Base-by-base conservation (phyloP, 2,329 filamentous ascomycete species). In the Fusarium beomiforme region DNA sequence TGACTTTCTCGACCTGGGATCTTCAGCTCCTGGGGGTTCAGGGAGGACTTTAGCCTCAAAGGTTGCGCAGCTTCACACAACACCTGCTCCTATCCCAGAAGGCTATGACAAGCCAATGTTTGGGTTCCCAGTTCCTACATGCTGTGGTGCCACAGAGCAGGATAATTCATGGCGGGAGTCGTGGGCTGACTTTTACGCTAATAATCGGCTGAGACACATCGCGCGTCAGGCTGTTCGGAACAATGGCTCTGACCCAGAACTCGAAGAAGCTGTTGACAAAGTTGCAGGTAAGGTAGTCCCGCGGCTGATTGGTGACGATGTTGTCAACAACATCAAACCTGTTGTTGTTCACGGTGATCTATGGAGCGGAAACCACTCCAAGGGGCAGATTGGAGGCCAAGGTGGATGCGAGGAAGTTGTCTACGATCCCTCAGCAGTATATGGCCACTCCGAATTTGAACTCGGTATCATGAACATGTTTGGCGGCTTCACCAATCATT, bases 381-480 rank as follows among this genome's bases (percentile, higher is more conserved):
- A 84, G 6, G 94, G 92, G 0, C 84, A 84, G 43, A 91, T 97
- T 56, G 85, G 85, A 0, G 85, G 84, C 3, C 74, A 78, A 34
- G 85, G 85, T 0, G 85, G 83, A 2, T 81, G 85, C 0, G 92
- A 95, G 72, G 91, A 94, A 71, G 89, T 97, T 2, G 89, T 97
- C 2, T 98, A 90, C 77, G 95, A 98, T 78, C 90, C 94, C 0
- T 92, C 91, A 4, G 88, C 90, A 43, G 92, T 92, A 70, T 98
- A 97, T 77, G 93, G 91, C 3, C 95, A 98, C 79, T 92, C 87
- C 3, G 95, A 98, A 83, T 98, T 91, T 80, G 95, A 98, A 73
- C 83, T 97, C 56, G 95, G 95, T 1, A 97, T 97, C 72, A 98
- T 98, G 94, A 89, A 88, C 55, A 97, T 98, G 94, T 98, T 98